Evolutionary conservation across 202 grass and related monocot genomes (phyloP).

Genomic region (Elaeis oleifera): DNA sequence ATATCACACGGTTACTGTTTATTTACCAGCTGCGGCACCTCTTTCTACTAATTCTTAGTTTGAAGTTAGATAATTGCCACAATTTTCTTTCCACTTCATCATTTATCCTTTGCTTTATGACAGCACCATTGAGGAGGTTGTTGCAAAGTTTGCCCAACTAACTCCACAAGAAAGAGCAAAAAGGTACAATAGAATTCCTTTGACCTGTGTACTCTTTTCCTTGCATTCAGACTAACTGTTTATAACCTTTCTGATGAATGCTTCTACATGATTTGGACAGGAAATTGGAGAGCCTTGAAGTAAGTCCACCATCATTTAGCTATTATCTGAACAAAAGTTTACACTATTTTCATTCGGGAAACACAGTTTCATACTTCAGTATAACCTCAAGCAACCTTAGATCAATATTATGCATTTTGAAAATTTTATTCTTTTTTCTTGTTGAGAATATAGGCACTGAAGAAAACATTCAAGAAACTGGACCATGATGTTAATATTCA

Average conservation of each 20-base stretch:
- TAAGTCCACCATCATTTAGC: constrained; percentile 27
- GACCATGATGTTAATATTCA: constrained; percentile 92
- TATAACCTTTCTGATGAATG: not conserved
- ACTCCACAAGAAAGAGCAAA: constrained; percentile 88
- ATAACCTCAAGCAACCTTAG: not conserved
- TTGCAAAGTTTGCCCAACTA: constrained; percentile 64
- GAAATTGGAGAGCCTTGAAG: constrained; percentile 87
- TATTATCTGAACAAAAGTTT: not conserved
- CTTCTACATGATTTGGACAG: constrained; percentile 29
- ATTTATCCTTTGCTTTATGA: constrained; percentile 6
- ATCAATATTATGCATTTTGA: constrained; percentile 13
- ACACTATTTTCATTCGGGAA: too few species aligned
- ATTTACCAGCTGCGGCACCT: too few species aligned
- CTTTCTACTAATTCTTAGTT: too few species aligned
- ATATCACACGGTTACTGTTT: too few species aligned
- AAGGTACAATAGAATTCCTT: constrained; percentile 34
- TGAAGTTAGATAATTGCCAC: too few species aligned
- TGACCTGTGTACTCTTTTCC: not conserved
- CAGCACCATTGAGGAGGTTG: constrained; percentile 68
- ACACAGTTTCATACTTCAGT: too few species aligned
- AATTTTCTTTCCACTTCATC: not conserved
- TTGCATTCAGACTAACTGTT: not conserved
- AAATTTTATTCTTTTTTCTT: constrained; percentile 3
- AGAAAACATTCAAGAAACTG: constrained; percentile 93
- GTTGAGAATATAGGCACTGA: constrained; percentile 46